Conservation (phyloP, 495 filamentous ascomycete species). For the Lentithecium fluviatile region DNA sequence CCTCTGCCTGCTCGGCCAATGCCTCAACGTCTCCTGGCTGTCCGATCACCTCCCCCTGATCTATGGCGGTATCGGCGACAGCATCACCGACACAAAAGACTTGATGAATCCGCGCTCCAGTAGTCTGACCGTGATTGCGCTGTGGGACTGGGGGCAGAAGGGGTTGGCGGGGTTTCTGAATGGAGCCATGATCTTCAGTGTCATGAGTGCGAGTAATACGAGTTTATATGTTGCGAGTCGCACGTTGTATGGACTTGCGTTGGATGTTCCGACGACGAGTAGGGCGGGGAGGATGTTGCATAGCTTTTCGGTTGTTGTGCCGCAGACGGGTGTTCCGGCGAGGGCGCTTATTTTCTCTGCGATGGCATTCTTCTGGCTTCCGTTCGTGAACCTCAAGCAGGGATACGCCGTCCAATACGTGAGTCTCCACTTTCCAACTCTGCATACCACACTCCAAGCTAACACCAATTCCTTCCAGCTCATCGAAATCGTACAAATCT, state of each 20-base stretch:
- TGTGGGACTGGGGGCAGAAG: slow-evolving; percentile 6
- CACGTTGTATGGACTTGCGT: slow-evolving; percentile 4
- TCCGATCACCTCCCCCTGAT: slow-evolving; percentile 42
- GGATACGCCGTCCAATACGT: slow-evolving; percentile 5
- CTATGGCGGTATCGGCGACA: slow-evolving; percentile 3
- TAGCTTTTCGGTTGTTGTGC: slow-evolving; percentile 2
- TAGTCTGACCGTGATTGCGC: not conserved
- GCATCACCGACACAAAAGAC: not conserved
- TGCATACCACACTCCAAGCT: not conserved
- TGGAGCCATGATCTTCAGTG: slow-evolving; percentile 8
- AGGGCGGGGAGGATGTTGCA: not conserved
- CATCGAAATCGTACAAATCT: slow-evolving; percentile 4
- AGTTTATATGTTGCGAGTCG: slow-evolving; percentile 1
- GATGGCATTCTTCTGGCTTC: slow-evolving; percentile 6
- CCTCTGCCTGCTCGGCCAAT: slow-evolving; percentile 39
- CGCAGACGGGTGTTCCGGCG: slow-evolving; percentile 2
- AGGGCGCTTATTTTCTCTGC: not conserved
- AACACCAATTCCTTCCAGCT: not conserved
- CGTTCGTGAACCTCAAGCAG: not conserved
- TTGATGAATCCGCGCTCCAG: not conserved
- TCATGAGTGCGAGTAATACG: not conserved
- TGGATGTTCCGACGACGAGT: not conserved
- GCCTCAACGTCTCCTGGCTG: slow-evolving; percentile 45
- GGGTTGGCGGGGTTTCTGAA: slow-evolving; percentile 2
- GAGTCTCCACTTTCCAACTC: not conserved